phyloP scores from a whole-genome alignment of 1,284 basidiomycete genomes.

The Puccinia polysora region DNA sequence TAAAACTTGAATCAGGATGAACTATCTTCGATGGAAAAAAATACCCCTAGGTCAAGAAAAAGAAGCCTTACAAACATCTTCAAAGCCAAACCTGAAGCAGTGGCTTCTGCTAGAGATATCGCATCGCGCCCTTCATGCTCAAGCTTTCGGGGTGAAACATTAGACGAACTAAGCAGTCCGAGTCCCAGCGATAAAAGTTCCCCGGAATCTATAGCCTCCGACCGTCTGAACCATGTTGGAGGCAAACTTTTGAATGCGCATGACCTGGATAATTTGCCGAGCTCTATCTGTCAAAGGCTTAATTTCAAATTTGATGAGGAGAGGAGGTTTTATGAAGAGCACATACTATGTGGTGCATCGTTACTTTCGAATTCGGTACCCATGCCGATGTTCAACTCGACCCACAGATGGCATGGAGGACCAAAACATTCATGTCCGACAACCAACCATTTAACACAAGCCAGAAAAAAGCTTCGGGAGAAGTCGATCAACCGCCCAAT shows the following conservation, averaged over 20 bases:
- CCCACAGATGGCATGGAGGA: background rate
- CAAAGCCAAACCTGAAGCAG: constrained; percentile 6
- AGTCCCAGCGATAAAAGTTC: background rate
- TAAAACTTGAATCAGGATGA: background rate
- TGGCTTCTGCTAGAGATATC: no score
- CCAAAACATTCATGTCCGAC: background rate
- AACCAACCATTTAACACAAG: background rate
- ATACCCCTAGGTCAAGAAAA: background rate
- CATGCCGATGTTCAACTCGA: background rate
- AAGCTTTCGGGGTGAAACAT: background rate
- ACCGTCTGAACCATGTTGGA: background rate
- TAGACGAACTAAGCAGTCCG: background rate
- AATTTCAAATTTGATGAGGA: background rate
- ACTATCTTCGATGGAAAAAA: background rate
- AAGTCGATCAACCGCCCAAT: background rate
- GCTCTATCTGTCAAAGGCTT: background rate
- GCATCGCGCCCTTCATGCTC: background rate
- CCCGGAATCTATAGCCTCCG: background rate
- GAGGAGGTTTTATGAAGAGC: background rate
- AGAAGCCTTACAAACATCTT: constrained; percentile 15
- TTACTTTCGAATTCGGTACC: background rate
- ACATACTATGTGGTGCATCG: background rate
- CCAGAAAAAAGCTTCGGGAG: background rate
- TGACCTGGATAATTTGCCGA: background rate
- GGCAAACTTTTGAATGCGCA: no score